Evolutionary conservation across 805 yeast species (phyloP), one percentile per base, ranked within the genome.

Genomic region (Candida boidinii): DNA sequence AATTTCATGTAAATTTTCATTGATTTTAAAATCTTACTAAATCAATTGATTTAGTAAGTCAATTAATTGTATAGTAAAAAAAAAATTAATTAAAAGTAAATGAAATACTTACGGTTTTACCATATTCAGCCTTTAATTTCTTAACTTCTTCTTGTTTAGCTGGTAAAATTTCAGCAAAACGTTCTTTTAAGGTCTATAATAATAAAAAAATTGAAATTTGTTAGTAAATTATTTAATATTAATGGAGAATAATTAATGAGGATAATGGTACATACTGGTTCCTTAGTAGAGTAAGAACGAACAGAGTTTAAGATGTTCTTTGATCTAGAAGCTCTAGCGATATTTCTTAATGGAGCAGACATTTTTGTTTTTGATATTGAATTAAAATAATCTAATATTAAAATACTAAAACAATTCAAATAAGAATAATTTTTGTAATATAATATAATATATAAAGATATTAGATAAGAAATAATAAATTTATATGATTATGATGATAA

Each of bases 111-210:
- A 68, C 81, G 55, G 83, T 73, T 59, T 78, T 72, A 51, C 97
- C 98, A 62, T 90, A 74, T 54, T 87, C 94, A 61, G 84, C 72
- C 66, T 90, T 87, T 62, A 90, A 78, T 51, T 78, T 74, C 68
- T 81, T 83, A 64, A 92, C 80, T 68, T 87, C 85, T 62, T 86
- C 96, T 49, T 82, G 82, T 70, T 84, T 84, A 53, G 74, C 87
- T 46, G 97, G 97, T 59, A 88, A 75, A 46, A 85, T 70, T 56
- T 85, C 94, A 36, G 87, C 94, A 58, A 92, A 88, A 59, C 94
- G 79, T 65, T 92, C 95, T 66, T 92, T 92, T 52, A 92, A 73
- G 44, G 96, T 79, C 70, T 73, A 56, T 35, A 54, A 30, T 32
- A 28, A 33, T 31, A 26, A 22, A 26, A 17, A 15, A 27, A 11